phyloP scores from a whole-genome alignment of 2,329 filamentous ascomycete species.

The Claviceps cyperi region DNA sequence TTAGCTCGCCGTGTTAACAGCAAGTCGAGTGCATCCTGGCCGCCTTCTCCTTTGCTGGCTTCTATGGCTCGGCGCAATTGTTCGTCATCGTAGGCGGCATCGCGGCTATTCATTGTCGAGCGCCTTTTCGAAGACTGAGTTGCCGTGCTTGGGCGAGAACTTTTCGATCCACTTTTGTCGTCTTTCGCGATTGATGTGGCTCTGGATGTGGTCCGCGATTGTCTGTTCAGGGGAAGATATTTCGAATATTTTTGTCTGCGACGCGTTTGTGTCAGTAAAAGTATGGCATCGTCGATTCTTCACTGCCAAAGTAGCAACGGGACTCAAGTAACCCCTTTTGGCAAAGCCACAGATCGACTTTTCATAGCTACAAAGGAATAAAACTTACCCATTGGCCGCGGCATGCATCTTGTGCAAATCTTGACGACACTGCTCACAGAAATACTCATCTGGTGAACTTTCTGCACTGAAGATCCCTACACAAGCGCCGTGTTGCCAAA shows the following conservation, averaged over 20 bases:
- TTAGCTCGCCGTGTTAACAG: constrained; percentile 52
- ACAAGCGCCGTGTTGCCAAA: constrained; percentile 97
- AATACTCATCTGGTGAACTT: constrained; percentile 90
- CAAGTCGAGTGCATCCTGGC: constrained; percentile 33
- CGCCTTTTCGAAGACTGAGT: constrained; percentile 61
- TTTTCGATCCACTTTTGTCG: constrained; percentile 40
- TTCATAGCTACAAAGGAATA: background rate
- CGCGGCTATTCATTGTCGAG: constrained; percentile 94
- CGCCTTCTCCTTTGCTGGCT: constrained; percentile 75
- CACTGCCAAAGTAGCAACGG: no score
- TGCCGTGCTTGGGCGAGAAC: constrained; percentile 34
- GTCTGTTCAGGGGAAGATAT: constrained; percentile 45
- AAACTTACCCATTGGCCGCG: constrained; percentile 69
- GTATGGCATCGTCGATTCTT: constrained; percentile 7
- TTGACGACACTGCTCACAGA: constrained; percentile 87
- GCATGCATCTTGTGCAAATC: constrained; percentile 76
- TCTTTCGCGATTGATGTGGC: constrained; percentile 55
- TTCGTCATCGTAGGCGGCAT: constrained; percentile 90
- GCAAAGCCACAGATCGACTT: background rate
- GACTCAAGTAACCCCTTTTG: background rate
- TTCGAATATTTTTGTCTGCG: constrained; percentile 50
- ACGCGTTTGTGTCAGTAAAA: constrained; percentile 28
- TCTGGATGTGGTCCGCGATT: constrained; percentile 42
- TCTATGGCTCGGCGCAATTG: constrained; percentile 80
- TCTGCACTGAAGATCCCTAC: constrained; percentile 94